Conservation (phyloP, 2,329 filamentous ascomycete species). For the Clarireedia paspali region DNA sequence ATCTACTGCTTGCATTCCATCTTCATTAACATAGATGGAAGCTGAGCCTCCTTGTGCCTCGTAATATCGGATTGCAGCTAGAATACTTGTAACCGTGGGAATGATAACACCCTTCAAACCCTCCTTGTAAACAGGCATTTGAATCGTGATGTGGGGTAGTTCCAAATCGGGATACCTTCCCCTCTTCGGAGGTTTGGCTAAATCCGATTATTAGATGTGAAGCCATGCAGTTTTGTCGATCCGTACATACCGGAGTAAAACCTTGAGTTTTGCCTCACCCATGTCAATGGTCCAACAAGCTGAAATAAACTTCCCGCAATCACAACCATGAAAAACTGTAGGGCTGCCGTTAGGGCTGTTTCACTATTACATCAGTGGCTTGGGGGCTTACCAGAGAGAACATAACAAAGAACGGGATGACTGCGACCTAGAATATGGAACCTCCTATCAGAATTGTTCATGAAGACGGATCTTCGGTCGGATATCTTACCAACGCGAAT, state of each 20-base stretch:
- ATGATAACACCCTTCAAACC: conserved; percentile 40
- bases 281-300: conserved; percentile 16
- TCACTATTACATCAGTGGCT: neutral
- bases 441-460: neutral
- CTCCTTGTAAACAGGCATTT: conserved; percentile 44
- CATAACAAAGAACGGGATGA: conserved; percentile 14
- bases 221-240: neutral
- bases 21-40: conserved; percentile 61
- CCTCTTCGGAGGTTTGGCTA: conserved; percentile 32
- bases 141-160: conserved; percentile 37
- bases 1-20: conserved; percentile 51
- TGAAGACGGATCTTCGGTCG: neutral
- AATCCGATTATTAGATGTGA: neutral
- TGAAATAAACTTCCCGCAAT: conserved; percentile 16
- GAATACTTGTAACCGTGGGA: conserved; percentile 49
- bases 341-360: conserved; percentile 20
- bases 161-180: conserved; percentile 13
- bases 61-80: conserved; percentile 49
- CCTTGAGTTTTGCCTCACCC: conserved; percentile 14
- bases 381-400: conserved; percentile 26
- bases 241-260: conserved; percentile 10
- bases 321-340: conserved; percentile 14
- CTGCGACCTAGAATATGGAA: conserved; percentile 5
- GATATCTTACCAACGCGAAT: conserved; percentile 11
- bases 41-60: conserved; percentile 55